phyloP scores from a whole-genome alignment of 805 yeast species.

The Grigorovia jiainica region DNA sequence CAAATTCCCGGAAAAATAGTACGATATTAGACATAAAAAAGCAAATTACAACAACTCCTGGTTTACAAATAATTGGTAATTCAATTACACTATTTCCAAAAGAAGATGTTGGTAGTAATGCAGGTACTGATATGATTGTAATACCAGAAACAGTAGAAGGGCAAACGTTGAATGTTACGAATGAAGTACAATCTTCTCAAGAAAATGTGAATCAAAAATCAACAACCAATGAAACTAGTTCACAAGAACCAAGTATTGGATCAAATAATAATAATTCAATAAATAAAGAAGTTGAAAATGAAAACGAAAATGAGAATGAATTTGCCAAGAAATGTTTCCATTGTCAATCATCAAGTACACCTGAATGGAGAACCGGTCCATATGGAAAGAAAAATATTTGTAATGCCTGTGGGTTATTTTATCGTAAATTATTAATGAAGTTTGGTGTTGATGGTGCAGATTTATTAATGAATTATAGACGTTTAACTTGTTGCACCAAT shows the following conservation, averaged over 20 bases:
- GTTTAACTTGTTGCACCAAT: neutral
- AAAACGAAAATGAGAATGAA: neutral
- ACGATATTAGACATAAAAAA: neutral
- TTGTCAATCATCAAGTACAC: conserved; percentile 45
- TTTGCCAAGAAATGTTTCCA: conserved; percentile 48
- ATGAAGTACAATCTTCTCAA: no score
- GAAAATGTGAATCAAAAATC: no score
- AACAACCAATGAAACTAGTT: neutral
- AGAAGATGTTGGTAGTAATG: neutral
- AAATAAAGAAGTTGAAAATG: neutral
- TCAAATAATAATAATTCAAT: neutral
- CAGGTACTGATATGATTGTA: neutral
- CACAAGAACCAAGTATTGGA: neutral
- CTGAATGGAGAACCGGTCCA: conserved; percentile 6
- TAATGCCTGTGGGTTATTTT: conserved; percentile 6
- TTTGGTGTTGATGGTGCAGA: conserved; percentile 1
- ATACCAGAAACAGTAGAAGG: conserved; percentile 1
- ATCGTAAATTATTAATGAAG: conserved; percentile 2
- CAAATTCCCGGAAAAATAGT: neutral
- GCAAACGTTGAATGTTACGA: no score
- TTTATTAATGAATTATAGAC: conserved; percentile 2
- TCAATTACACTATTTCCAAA: conserved; percentile 1
- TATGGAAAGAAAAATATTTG: conserved; percentile 5
- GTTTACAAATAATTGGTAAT: neutral
- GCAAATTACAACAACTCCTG: neutral